These are phyloP conservation scores for Cryptosporidium viatorum DNA, from an alignment of 169 alveolate genomes.

Conservation along the genomic window DNA sequence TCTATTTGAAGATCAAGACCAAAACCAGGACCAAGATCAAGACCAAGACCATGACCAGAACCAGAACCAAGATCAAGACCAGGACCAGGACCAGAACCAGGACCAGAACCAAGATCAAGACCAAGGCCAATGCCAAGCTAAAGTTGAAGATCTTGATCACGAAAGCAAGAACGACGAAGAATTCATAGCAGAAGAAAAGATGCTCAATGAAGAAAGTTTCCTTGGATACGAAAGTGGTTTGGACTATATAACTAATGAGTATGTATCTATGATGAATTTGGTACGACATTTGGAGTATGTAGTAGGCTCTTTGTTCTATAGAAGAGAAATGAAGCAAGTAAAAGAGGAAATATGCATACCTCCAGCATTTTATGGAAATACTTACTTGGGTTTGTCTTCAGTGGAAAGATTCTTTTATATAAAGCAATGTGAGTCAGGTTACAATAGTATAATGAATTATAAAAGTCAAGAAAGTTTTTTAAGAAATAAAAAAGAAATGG, in stretches of 20 bases:
- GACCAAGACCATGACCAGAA: neutral
- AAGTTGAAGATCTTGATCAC: neutral
- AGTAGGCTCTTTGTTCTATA: slow-evolving; percentile 34
- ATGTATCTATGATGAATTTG: slow-evolving; percentile 3
- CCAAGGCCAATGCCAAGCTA: too few relatives aligned
- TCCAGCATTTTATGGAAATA: slow-evolving; percentile 37
- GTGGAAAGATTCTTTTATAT: slow-evolving; percentile 79
- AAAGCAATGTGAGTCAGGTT: slow-evolving; percentile 73
- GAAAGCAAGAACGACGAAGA: neutral
- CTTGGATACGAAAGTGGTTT: neutral
- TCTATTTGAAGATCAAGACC: too few relatives aligned
- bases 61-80: too few relatives aligned
- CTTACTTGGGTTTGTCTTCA: slow-evolving; percentile 68
- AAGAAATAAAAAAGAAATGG: slow-evolving; percentile 72
- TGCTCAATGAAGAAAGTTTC: neutral
- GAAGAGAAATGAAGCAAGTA: slow-evolving; percentile 66
- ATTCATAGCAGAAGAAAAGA: neutral
- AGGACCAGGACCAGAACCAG: too few relatives aligned
- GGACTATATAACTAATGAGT: neutral
- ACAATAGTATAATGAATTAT: neutral
- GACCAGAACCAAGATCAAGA: too few relatives aligned
- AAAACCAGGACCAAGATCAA: neutral
- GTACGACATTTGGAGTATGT: slow-evolving; percentile 14
- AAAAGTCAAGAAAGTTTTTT: neutral
- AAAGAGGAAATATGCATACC: slow-evolving; percentile 47